A percentile compares a stretch with the other conserved stretches of the same genome.
Evolutionary conservation across 2,329 filamentous ascomycete genomes (phyloP).

Genomic region (Aspergillus eucalypticola): DNA sequence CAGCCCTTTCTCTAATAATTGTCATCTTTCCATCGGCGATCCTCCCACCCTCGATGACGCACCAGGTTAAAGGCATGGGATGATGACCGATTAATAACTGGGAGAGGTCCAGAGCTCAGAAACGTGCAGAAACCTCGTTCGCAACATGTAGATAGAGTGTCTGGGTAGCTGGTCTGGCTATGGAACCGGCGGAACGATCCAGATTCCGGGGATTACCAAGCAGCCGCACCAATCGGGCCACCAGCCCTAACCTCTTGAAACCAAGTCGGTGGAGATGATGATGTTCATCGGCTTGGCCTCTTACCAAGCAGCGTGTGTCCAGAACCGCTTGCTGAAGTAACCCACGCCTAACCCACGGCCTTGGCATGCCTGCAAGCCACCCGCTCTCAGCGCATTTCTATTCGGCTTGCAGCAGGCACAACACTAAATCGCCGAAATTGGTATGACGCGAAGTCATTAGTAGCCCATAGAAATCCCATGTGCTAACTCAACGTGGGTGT

Average conservation of each 20-base stretch:
- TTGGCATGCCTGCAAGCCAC: neutral
- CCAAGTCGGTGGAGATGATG: neutral
- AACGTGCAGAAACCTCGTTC: too few species aligned
- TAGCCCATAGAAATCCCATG: neutral
- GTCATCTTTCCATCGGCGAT: too few species aligned
- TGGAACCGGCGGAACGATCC: conserved; percentile 1
- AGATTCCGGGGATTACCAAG: conserved; percentile 8
- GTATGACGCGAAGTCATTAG: neutral
- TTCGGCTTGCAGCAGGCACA: neutral
- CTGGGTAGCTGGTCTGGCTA: neutral
- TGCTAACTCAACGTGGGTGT: neutral
- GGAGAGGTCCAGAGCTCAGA: neutral
- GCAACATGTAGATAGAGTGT: too few species aligned
- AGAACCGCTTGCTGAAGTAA: neutral
- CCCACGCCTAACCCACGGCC: neutral
- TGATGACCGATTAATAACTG: too few species aligned
- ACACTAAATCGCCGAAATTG: neutral
- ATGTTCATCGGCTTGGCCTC: neutral
- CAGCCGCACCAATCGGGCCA: neutral
- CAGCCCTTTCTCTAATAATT: too few species aligned
- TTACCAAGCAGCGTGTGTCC: conserved; percentile 3
- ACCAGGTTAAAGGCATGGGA: too few species aligned
- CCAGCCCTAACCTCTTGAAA: neutral
- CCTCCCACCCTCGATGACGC: too few species aligned
- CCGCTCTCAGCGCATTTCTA: neutral